Conservation (phyloP, 176 grass and related monocot species). For the Eragrostis nindensis region DNA sequence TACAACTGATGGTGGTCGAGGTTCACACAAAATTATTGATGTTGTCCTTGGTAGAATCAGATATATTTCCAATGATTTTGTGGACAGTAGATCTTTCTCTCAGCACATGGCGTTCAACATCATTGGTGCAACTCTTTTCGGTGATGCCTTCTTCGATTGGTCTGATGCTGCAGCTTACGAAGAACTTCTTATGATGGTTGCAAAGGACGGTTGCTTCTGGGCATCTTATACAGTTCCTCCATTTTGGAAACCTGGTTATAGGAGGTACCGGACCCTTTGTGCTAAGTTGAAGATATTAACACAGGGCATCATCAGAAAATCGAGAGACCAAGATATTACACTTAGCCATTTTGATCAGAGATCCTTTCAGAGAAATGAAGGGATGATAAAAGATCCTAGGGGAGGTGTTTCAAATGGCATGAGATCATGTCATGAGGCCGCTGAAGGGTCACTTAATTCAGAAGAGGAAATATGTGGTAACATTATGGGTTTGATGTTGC, state of each 20-base stretch:
- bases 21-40: slow-evolving; percentile 61
- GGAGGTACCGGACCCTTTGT: slow-evolving; percentile 66
- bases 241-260: slow-evolving; percentile 84
- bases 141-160: slow-evolving; percentile 83
- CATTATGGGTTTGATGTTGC: slow-evolving; percentile 87
- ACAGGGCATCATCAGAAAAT: slow-evolving; percentile 54
- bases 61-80: slow-evolving; percentile 49
- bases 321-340: slow-evolving; percentile 35
- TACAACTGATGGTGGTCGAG: slow-evolving; percentile 14
- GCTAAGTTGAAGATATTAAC: slow-evolving; percentile 69
- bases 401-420: slow-evolving; percentile 38
- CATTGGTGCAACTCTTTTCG: slow-evolving; percentile 75
- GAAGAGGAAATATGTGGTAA: slow-evolving; percentile 83
- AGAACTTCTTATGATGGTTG: slow-evolving; percentile 77
- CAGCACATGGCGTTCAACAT: slow-evolving; percentile 76
- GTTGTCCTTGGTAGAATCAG: slow-evolving; percentile 50
- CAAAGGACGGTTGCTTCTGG: slow-evolving; percentile 91
- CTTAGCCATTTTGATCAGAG: slow-evolving; percentile 33
- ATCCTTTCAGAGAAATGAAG: slow-evolving; percentile 41
- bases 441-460: slow-evolving; percentile 47
- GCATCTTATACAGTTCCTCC: slow-evolving; percentile 77
- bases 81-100: slow-evolving; percentile 68
- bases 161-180: slow-evolving; percentile 66
- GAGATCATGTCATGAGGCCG: slow-evolving; percentile 39
- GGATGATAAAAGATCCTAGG: slow-evolving; percentile 14